These are phyloP conservation scores for Neckera pumila DNA, from an alignment of 225 moss, liverwort and hornwort genomes.

Conservation along the genomic window DNA sequence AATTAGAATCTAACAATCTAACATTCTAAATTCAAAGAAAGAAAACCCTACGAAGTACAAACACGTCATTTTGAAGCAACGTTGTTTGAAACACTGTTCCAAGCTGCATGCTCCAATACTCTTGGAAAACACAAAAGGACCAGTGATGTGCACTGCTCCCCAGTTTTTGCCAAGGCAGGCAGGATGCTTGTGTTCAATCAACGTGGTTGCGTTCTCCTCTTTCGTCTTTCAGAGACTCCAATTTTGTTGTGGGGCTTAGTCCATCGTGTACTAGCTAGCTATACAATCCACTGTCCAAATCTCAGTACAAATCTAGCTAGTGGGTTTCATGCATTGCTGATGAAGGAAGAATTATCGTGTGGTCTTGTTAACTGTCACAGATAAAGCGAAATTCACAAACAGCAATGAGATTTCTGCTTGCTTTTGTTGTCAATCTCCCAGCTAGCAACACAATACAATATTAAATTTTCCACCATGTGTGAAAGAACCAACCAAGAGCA, in stretches of 20 bases:
- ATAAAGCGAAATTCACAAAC: neutral
- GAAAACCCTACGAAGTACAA: neutral
- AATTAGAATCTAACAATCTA: too few relatives aligned
- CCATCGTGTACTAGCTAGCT: too few relatives aligned
- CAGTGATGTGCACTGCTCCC: neutral
- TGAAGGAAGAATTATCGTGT: neutral
- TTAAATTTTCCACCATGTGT: too few relatives aligned
- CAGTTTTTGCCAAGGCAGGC: neutral
- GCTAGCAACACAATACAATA: too few relatives aligned
- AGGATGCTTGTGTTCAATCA: neutral
- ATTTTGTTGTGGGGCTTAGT: neutral
- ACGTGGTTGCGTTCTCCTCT: neutral
- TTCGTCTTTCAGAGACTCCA: neutral
- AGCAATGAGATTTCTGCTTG: too few relatives aligned
- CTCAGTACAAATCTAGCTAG: too few relatives aligned
- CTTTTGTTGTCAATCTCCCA: neutral
- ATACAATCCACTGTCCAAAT: too few relatives aligned
- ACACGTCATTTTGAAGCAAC: too few relatives aligned
- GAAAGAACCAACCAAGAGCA: neutral
- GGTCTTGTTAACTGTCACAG: neutral
- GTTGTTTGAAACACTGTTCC: neutral
- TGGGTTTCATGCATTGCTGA: too few relatives aligned
- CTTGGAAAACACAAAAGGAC: neutral
- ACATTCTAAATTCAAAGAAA: too few relatives aligned
- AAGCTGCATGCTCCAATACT: neutral